Evolutionary conservation across 257 asterid genomes (phyloP).

Genomic region (Coffea eugenioides): DNA sequence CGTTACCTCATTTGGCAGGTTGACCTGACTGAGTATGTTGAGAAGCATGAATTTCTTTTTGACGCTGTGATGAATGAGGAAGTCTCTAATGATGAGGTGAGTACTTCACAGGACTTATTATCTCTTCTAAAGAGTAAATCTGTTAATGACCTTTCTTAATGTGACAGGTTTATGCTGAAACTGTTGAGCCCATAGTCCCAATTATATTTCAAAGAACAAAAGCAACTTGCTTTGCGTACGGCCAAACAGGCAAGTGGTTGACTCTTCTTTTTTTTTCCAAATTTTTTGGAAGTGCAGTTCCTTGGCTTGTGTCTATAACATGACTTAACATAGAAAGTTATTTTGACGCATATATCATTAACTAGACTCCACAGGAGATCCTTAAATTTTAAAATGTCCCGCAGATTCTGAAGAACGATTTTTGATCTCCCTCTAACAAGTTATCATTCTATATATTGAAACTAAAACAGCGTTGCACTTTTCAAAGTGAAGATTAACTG

Average conservation of each 20-base stretch:
- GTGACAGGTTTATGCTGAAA: conserved; percentile 47
- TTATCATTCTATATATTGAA: neutral
- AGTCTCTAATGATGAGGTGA: conserved; percentile 98
- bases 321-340: neutral
- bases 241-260: conserved; percentile 65
- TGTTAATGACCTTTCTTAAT: conserved; percentile 8
- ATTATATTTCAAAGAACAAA: conserved; percentile 55
- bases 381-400: neutral
- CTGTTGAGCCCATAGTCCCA: conserved; percentile 56
- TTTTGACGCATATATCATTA: neutral
- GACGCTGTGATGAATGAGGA: conserved; percentile 97
- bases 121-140: neutral
- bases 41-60: conserved; percentile 96
- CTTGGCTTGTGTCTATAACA: neutral
- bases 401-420: neutral
- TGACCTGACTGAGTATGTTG: conserved; percentile 90
- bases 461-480: neutral
- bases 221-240: conserved; percentile 62
- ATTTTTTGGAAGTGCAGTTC: neutral
- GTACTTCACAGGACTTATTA: conserved; percentile 4
- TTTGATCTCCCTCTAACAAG: neutral
- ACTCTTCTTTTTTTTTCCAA: neutral
- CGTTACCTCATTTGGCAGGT: conserved; percentile 51
- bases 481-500: neutral
- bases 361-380: neutral